A percentile compares a stretch with the other conserved stretches of the same genome.
Evolutionary conservation across 257 asterid genomes (phyloP).

Genomic region (Rauvolfia tetraphylla): DNA sequence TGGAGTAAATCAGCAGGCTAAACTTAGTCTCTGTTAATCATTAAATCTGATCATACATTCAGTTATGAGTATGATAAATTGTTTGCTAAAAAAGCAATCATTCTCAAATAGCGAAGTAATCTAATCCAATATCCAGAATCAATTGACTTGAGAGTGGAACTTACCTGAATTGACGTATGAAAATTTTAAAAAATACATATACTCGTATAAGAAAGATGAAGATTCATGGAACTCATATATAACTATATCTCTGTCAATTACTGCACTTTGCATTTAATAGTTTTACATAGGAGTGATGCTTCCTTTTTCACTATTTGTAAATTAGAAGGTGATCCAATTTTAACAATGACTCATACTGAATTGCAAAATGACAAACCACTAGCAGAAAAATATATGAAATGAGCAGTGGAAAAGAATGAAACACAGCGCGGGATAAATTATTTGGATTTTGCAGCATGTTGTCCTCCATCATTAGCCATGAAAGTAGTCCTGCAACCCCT

Average conservation of each 20-base stretch:
- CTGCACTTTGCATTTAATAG: neutral
- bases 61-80: neutral
- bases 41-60: neutral
- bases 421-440: neutral
- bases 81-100: neutral
- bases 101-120: neutral
- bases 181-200: neutral
- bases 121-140: neutral
- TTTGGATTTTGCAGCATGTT: neutral
- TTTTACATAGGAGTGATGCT: no score
- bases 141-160: neutral
- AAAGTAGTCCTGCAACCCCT: neutral
- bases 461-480: neutral
- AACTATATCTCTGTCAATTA: neutral
- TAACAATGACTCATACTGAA: neutral
- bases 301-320: neutral
- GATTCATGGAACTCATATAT: neutral
- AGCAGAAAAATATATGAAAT: neutral
- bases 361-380: neutral
- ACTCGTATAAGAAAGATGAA: neutral
- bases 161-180: neutral
- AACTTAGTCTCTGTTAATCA: neutral
- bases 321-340: neutral
- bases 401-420: neutral
- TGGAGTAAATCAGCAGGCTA: neutral